Base-by-base conservation (phyloP, 2,329 filamentous ascomycete species). In the Phaeosphaeria sp. region DNA sequence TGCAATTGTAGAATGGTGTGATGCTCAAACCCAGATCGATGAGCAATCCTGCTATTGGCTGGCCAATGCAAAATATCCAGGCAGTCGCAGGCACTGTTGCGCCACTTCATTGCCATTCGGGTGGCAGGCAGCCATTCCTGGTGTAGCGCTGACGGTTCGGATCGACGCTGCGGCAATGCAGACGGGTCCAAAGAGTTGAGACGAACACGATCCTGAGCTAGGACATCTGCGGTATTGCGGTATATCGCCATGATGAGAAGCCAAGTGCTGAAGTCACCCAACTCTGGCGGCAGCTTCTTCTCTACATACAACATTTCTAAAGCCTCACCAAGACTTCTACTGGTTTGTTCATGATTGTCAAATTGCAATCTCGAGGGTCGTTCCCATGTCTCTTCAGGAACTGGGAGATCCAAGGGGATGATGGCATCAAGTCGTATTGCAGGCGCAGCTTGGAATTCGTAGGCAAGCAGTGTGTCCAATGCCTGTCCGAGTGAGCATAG, bases 11-110 rank as follows among this genome's bases (percentile, higher is more conserved):
- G 68, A 0, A 87, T 78, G 1, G 82, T 85, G 2, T 83, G 79
- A 56, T 86, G 83, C 56, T 87, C 84, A 6, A 82, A 74, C 0
- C 84, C 85, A 1, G 78, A 76, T 1, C 79, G 72, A 49, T 79
- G 79, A 4, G 82, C 81, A 27, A 84, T 80, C 0, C 78, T 79
- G 43, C 79, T 81, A 60, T 85, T 85, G 2, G 85, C 85, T 18
- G 80, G 78, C 85, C 85, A 87, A 63, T 87, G 84, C 1, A 87
- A 75, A 1, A 86, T 79, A 55, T 87, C 85, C 2, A 87, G 64
- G 43, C 77, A 80, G 52, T 83, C 81, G 43, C 80, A 79, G 17
- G 78, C 73, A 3, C 78, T 76, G 44, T 82, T 82, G 15, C 79
- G 73, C 81, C 81, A 83, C 30, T 81, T 82, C 0, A 80, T 79